These are phyloP conservation scores for Lentinula novae-zelandiae DNA, from an alignment of 1,284 basidiomycete genomes.

Conservation along the genomic window DNA sequence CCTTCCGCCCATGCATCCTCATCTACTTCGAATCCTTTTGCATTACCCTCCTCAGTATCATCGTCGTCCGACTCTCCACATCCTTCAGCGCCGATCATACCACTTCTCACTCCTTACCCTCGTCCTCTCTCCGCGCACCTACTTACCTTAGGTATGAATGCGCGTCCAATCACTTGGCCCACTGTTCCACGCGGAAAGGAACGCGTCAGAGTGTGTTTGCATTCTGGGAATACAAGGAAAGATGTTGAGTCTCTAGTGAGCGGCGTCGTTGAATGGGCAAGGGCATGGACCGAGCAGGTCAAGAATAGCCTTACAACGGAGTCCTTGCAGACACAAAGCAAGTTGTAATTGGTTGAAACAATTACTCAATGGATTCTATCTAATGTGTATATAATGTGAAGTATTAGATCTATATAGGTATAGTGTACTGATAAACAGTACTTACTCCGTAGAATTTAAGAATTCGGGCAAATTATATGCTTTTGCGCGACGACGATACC, in stretches of 20 bases:
- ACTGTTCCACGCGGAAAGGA: conserved; percentile 83
- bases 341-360: neutral
- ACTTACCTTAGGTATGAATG: conserved; percentile 57
- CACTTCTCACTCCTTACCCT: conserved; percentile 75
- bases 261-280: conserved; percentile 50
- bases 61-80: neutral
- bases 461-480: too few species aligned
- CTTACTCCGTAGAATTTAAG: too few species aligned
- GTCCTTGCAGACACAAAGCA: neutral
- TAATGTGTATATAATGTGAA: too few species aligned
- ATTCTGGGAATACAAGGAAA: conserved; percentile 61
- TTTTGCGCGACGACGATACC: too few species aligned
- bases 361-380: too few species aligned
- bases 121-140: conserved; percentile 70
- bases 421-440: too few species aligned
- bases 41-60: neutral
- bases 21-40: conserved; percentile 15
- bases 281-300: conserved; percentile 4
- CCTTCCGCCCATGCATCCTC: conserved; percentile 11
- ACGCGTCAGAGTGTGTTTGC: conserved; percentile 82
- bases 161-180: conserved; percentile 79
- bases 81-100: conserved; percentile 56
- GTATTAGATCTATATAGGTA: too few species aligned
- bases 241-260: conserved; percentile 60
- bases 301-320: neutral